phyloP scores from a whole-genome alignment of 257 asterid species.

The Oldenlandia corymbosa region DNA sequence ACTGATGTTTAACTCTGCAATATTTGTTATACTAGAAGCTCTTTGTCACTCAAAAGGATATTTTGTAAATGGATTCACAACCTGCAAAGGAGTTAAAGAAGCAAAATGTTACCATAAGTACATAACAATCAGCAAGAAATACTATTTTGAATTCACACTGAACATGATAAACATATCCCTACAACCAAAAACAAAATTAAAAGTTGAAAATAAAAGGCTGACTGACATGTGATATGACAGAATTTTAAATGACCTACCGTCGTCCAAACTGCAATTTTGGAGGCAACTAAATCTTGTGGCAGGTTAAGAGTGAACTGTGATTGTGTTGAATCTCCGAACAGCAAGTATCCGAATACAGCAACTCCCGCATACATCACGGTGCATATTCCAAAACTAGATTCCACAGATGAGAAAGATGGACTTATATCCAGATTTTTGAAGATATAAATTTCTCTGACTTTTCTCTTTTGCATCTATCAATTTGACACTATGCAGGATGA shows the following conservation, averaged over 20 bases:
- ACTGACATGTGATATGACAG: not conserved
- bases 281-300: conserved; percentile 68
- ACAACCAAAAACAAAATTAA: not conserved
- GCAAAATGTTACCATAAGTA: conserved; percentile 17
- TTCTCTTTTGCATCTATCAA: not conserved
- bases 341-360: conserved; percentile 77
- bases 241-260: conserved; percentile 49
- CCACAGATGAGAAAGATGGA: not conserved
- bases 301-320: conserved; percentile 95
- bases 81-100: conserved; percentile 42
- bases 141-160: not conserved
- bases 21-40: not conserved
- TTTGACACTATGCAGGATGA: not conserved
- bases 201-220: not conserved
- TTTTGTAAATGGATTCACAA: conserved; percentile 92
- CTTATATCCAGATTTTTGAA: no score
- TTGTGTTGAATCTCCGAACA: conserved; percentile 70
- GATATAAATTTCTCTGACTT: not conserved
- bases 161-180: not conserved
- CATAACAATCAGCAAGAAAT: not conserved
- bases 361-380: conserved; percentile 66
- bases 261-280: conserved; percentile 92
- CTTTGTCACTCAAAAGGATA: conserved; percentile 52
- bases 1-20: not conserved
- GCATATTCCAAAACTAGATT: conserved; percentile 71